A percentile compares a stretch with the other conserved stretches of the same genome.
Conservation (phyloP, 2,329 filamentous ascomycete genomes). For the Exophiala dermatitidis region DNA sequence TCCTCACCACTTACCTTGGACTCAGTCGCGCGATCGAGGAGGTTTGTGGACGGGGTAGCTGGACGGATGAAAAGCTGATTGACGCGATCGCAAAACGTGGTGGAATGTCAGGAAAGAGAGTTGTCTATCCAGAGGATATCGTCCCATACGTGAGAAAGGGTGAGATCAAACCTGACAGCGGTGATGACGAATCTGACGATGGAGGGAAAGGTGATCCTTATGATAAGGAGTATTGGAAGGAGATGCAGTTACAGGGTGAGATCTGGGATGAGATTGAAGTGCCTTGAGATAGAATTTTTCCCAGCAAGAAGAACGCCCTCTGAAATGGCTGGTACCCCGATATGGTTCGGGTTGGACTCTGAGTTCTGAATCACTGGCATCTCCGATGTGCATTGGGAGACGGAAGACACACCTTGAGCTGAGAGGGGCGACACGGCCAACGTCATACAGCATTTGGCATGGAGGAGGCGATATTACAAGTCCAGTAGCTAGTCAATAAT, state of each 20-base stretch:
- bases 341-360: no score
- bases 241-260: conserved; percentile 4
- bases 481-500: no score
- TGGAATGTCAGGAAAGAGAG: not conserved
- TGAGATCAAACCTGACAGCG: not conserved
- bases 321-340: no score
- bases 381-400: no score
- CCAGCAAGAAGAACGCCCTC: not conserved
- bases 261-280: conserved; percentile 11
- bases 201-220: not conserved
- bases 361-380: no score
- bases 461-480: no score
- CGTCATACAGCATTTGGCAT: no score
- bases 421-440: no score
- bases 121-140: conserved; percentile 17
- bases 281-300: not conserved
- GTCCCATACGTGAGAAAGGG: not conserved
- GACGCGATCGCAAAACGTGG: conserved; percentile 1
- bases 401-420: no score
- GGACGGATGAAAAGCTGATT: conserved; percentile 2
- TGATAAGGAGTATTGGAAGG: conserved; percentile 12
- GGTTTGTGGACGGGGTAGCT: not conserved
- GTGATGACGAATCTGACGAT: not conserved
- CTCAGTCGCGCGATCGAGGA: conserved; percentile 6
- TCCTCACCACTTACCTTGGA: conserved; percentile 10